phyloP scores from a whole-genome alignment of 257 asterid species.

The Scutellaria galericulata region DNA sequence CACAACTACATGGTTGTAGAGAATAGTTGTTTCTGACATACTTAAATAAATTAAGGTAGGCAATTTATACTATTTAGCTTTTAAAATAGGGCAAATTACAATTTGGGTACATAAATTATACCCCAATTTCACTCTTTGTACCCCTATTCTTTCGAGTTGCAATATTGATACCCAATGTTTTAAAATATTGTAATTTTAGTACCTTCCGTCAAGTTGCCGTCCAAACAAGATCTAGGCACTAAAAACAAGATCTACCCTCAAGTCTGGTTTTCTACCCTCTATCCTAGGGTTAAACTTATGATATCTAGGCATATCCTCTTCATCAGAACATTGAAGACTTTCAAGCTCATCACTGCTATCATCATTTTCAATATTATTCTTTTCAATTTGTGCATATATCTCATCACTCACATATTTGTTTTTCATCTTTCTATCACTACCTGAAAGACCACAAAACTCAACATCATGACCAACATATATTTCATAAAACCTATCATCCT shows the following conservation, averaged over 20 bases:
- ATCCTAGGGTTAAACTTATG: neutral
- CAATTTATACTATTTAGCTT: too few relatives aligned
- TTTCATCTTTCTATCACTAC: neutral
- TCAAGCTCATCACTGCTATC: too few relatives aligned
- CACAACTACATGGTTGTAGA: too few relatives aligned
- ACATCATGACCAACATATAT: neutral
- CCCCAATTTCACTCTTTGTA: too few relatives aligned
- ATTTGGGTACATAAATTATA: too few relatives aligned
- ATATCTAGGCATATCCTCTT: neutral
- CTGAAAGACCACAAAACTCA: neutral
- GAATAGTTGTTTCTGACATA: too few relatives aligned
- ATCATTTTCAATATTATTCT: neutral
- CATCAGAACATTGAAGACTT: neutral
- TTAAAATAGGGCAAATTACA: too few relatives aligned
- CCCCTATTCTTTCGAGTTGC: too few relatives aligned
- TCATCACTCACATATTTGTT: neutral
- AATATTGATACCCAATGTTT: too few relatives aligned
- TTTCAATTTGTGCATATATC: neutral
- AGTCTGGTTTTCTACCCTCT: neutral
- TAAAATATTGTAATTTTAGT: too few relatives aligned
- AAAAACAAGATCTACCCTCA: neutral
- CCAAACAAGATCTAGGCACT: neutral
- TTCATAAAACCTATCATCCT: neutral
- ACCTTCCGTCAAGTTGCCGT: too few relatives aligned
- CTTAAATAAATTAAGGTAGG: too few relatives aligned